Evolutionary conservation across 148 eudicot genomes (phyloP), one percentile per base, ranked within the genome.

Genomic region (Euryodendron excelsum): DNA sequence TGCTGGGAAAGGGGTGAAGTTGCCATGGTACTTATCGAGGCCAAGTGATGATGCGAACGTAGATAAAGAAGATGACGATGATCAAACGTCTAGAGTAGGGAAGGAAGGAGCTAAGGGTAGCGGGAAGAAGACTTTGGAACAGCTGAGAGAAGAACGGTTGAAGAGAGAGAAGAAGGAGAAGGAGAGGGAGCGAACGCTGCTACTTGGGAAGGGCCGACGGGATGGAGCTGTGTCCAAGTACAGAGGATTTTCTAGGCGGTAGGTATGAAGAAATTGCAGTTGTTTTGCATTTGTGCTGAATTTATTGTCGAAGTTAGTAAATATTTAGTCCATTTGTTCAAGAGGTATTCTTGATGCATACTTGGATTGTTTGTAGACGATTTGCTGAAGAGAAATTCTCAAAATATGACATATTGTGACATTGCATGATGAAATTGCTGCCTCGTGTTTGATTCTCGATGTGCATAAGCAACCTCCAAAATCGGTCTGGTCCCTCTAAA

Each of bases 61-160:
- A 28, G 86, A 65, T 34, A 63, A 78, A 13, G 77, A 65, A 39
- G 87, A 64, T n/a, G 82, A 25, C 0, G 78, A 69, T 21, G 83
- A 67, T 59, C 30, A 58, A 9, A 62, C n/a, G 9, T 6, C 11
- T 61, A 62, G 63, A 48, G 60, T 1, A 6, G 64, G 27, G 55
- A 44, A 39, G 39, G 37, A 64, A 58, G 77, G 44, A 76, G 69
- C 31, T 36, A 85, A 77, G 61, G 78, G 85, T 44, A 48, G 73
- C 48, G 87, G 82, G 83, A 82, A 85, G 89, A 91, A 90, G 86
- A 89, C 85, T 1, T 61, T 95, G 82, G 91, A 91, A 83, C 89
- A 91, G 87, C 63, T 95, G 84, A 86, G 99, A 77, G 96, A 93
- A 76, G 99, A 93, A 81, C 82, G 97, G 84, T 80, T 95, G 93